Evolutionary conservation across 495 filamentous ascomycete genomes (phyloP).

Genomic region (Daldinia concentrica): DNA sequence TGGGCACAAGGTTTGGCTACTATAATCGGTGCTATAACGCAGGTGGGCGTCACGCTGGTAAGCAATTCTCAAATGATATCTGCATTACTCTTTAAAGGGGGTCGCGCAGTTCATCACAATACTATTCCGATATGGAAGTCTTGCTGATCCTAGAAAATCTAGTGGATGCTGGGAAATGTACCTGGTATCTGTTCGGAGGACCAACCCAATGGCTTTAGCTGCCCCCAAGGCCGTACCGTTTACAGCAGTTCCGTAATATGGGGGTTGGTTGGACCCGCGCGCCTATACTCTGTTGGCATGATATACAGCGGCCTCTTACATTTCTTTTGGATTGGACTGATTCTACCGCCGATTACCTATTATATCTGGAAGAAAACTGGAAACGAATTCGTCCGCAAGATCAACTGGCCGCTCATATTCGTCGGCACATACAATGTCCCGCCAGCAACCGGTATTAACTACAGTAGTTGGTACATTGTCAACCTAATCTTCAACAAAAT

Average conservation of each 20-base stretch:
- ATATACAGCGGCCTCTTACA: constrained; percentile 43
- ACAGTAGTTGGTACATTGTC: constrained; percentile 60
- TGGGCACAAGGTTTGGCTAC: constrained; percentile 43
- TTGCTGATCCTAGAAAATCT: constrained; percentile 3
- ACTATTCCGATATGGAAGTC: too few species aligned
- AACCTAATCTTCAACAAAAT: constrained; percentile 58
- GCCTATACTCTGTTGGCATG: constrained; percentile 41
- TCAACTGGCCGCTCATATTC: constrained; percentile 60
- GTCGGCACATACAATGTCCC: constrained; percentile 54
- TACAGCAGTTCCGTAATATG: constrained; percentile 46
- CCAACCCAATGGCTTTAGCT: constrained; percentile 45
- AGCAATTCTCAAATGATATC: not conserved
- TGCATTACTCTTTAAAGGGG: not conserved
- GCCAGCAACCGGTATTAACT: constrained; percentile 59
- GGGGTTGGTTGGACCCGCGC: constrained; percentile 42
- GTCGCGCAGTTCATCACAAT: too few species aligned
- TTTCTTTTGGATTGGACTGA: constrained; percentile 46
- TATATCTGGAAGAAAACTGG: constrained; percentile 42
- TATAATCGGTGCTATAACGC: constrained; percentile 39
- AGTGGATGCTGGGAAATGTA: constrained; percentile 51
- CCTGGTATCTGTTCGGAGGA: constrained; percentile 37
- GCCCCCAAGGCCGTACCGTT: constrained; percentile 45
- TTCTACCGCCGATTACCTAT: constrained; percentile 45
- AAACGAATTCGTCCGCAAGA: constrained; percentile 47
- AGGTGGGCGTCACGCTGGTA: constrained; percentile 40